Base-by-base conservation (phyloP, 495 filamentous ascomycete species). In the Sporormia fimetaria region DNA sequence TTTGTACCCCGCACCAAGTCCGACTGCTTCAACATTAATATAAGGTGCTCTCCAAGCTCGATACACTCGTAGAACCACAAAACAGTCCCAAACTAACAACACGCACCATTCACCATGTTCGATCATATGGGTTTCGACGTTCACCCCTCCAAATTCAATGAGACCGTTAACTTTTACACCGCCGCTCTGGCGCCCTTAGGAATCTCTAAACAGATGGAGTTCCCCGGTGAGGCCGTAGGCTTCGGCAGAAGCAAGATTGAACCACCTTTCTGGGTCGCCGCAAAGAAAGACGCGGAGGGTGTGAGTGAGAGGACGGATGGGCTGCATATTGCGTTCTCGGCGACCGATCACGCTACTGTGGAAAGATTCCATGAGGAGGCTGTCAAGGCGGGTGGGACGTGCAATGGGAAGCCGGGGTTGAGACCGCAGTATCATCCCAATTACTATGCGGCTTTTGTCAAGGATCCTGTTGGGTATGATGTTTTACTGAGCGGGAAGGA, bases 401-500 rank as follows among this genome's bases (percentile, higher is more conserved):
- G 22, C 9, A 70, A 73, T 52, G 69, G 70, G 1, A 23, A 41
- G 41, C 70, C 70, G 0, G 70, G 69, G 1, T 14, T 63, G 17
- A 58, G 71, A 37, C 21, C 51, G 8, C 33, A 63, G 20, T 70
- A 63, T 52, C 39, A 50, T 12, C 55, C 59, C 18, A 57, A 57
- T 12, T 73, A 69, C 41, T 71, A 67, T 49, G 69, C 55, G 1
- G 66, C 68, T 4, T 74, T 66, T 56, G 58, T 74, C 21, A 32
- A 65, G 15, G 71, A 75, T 60, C 63, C 66, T 1, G 45, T 62
- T 21, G 70, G 70, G 1, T 71, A 72, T 37, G 72, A 72, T 42
- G 22, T n/a, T 3, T 10, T 21, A 4, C 4, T 7, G 15, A 10
- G 6, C 42, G 51, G 12, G 10, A 2, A 15, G 17, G 24, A 10